These are phyloP conservation scores for Pleoardoris graminearum DNA, from an alignment of 2,329 filamentous ascomycete species.

Conservation along the genomic window DNA sequence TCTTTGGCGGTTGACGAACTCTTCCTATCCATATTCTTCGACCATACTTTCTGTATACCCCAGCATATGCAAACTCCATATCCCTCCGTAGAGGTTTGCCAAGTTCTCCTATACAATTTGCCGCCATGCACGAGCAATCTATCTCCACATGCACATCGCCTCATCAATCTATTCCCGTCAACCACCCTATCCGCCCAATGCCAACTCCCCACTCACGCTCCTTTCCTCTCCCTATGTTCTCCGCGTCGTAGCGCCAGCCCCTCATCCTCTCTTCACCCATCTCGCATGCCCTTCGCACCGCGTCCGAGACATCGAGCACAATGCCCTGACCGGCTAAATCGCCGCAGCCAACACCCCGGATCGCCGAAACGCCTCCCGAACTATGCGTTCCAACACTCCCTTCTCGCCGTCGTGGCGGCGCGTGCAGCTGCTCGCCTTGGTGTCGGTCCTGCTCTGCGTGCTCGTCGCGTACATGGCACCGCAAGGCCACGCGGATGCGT, in stretches of 20 bases:
- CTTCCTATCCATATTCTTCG: background rate
- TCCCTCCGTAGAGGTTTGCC: conserved; percentile 13
- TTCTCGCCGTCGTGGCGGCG: conserved; percentile 18
- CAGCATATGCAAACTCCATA: background rate
- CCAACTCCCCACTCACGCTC: background rate
- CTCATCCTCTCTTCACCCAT: background rate
- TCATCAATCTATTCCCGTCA: conserved; percentile 9
- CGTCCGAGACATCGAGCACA: conserved; percentile 12
- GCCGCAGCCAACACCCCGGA: conserved; percentile 4
- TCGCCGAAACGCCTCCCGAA: background rate
- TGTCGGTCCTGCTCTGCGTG: conserved; percentile 14
- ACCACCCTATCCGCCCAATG: background rate
- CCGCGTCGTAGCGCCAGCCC: background rate
- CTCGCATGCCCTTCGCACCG: conserved; percentile 1
- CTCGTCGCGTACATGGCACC: conserved; percentile 14
- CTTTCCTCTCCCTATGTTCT: background rate
- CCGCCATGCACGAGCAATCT: conserved; percentile 4
- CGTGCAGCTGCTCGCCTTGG: conserved; percentile 16
- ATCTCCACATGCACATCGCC: background rate
- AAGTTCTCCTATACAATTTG: conserved; percentile 1
- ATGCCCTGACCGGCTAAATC: conserved; percentile 18
- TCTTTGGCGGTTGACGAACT: background rate
- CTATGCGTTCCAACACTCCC: conserved; percentile 6
- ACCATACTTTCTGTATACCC: background rate
- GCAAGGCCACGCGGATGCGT: conserved; percentile 6